phyloP scores from a whole-genome alignment of 345 rosid genomes.

The Pistacia vera region DNA sequence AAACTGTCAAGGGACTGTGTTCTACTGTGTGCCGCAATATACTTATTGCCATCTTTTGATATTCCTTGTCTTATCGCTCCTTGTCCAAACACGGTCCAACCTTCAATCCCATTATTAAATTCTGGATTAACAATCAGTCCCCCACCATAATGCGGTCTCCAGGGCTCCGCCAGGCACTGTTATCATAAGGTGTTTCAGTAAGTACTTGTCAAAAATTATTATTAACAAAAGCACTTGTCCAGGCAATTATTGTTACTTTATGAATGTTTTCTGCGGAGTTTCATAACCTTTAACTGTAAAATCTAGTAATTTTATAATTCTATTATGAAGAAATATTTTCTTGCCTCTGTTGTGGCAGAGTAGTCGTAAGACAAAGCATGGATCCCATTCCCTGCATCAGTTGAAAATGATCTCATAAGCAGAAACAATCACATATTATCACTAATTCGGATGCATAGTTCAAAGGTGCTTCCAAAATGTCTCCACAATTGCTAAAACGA shows the following conservation, averaged over 20 bases:
- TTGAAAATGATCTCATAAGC: neutral
- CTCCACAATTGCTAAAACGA: too few species aligned
- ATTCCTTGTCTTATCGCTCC: slow-evolving; percentile 31
- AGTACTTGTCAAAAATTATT: neutral
- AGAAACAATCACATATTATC: neutral
- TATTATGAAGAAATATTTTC: neutral
- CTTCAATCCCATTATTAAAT: slow-evolving; percentile 38
- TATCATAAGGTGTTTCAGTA: neutral
- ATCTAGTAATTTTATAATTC: too few species aligned
- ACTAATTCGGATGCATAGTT: too few species aligned
- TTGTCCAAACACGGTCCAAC: slow-evolving; percentile 41
- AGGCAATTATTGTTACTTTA: neutral
- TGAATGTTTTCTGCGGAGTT: too few species aligned
- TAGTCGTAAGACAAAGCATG: slow-evolving; percentile 41
- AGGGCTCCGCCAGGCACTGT: slow-evolving; percentile 70
- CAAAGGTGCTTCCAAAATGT: too few species aligned
- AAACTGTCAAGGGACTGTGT: slow-evolving; percentile 37
- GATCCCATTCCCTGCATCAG: slow-evolving; percentile 27
- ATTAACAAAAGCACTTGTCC: neutral
- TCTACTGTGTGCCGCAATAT: slow-evolving; percentile 32
- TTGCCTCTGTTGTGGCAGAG: slow-evolving; percentile 63
- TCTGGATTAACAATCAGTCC: slow-evolving; percentile 56
- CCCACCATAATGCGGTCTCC: slow-evolving; percentile 47
- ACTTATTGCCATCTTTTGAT: slow-evolving; percentile 38
- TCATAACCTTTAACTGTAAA: too few species aligned